These are phyloP conservation scores for Gaertneriomyces sp. DNA, from an alignment of 192 early-diverging fungal genomes.

Conservation along the genomic window DNA sequence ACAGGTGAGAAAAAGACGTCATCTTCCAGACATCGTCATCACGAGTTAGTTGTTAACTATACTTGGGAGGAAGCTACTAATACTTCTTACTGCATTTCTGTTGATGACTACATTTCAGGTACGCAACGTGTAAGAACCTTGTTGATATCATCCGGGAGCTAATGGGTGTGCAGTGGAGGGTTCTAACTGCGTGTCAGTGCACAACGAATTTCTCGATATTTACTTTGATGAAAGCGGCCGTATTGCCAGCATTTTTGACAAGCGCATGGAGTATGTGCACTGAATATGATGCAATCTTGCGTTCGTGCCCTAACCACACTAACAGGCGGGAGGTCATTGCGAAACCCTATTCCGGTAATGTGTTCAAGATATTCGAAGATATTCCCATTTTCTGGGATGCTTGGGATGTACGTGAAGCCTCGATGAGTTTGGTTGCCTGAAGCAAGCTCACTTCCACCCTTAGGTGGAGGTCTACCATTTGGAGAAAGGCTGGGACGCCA, in stretches of 20 bases:
- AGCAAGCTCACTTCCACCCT: slow-evolving; percentile 13
- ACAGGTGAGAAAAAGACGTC: slow-evolving; percentile 11
- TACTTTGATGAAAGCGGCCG: slow-evolving; percentile 73
- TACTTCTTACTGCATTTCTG: too few relatives aligned
- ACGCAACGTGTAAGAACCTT: too few relatives aligned
- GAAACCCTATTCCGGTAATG: slow-evolving; percentile 60
- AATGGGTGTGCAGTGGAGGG: too few relatives aligned
- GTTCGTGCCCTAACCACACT: slow-evolving; percentile 8
- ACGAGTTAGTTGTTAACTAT: too few relatives aligned
- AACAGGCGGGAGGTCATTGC: slow-evolving; percentile 39
- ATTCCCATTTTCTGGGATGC: slow-evolving; percentile 86
- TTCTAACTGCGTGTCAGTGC: slow-evolving; percentile 34
- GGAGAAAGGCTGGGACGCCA: slow-evolving; percentile 72
- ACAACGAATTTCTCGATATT: slow-evolving; percentile 71
- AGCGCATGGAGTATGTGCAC: slow-evolving; percentile 46
- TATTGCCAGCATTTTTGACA: slow-evolving; percentile 66
- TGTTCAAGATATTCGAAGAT: slow-evolving; percentile 82
- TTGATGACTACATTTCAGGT: too few relatives aligned
- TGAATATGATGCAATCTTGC: neutral
- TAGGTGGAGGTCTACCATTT: slow-evolving; percentile 91
- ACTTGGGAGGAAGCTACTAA: too few relatives aligned
- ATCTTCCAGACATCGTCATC: too few relatives aligned
- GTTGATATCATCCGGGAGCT: too few relatives aligned
- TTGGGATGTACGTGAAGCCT: slow-evolving; percentile 48
- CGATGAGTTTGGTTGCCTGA: neutral